Evolutionary conservation across 768 basidiomycete genomes (phyloP), one percentile per base, ranked within the genome.

Genomic region (Amanita rubescens): DNA sequence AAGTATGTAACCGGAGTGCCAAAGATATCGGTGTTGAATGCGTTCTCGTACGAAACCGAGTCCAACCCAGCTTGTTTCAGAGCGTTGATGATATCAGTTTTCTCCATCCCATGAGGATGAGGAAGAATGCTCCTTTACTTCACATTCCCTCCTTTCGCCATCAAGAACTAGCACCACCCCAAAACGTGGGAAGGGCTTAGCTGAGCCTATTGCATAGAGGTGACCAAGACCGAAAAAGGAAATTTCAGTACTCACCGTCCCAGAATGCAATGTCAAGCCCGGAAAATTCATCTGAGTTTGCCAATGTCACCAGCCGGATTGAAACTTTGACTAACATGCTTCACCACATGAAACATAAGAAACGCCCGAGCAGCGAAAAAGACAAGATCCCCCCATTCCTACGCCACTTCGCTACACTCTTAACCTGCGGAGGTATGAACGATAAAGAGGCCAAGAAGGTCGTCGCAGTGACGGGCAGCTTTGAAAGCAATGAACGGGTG

Each of bases 121-220:
- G 46, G 5, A 33, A 48, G n/a, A 20, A 48, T 30, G 25, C 11
- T 48, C 46, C 14, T 48, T 17, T 15, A 12, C 12, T 6, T 32
- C 19, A 5, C 58, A 51, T 1, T 51, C 57, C 9, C 57, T 62
- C 19, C 62, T 55, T 22, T 64, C 54, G 17, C 71, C 64, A 57
- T 89, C 87, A 4, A 74, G 65, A 14, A 89, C 77, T n/a, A n/a
- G n/a, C n/a, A n/a, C n/a, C n/a, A n/a, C n/a, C n/a, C n/a, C n/a
- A n/a, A n/a, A n/a, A n/a, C n/a, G n/a, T n/a, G n/a, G n/a, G n/a
- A n/a, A n/a, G n/a, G n/a, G n/a, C n/a, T n/a, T n/a, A n/a, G n/a
- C n/a, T n/a, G n/a, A n/a, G n/a, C n/a, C n/a, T n/a, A n/a, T n/a
- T n/a, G n/a, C n/a, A n/a, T n/a, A n/a, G n/a, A n/a, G n/a, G n/a